Evolutionary conservation across 2,329 filamentous ascomycete genomes (phyloP).

Genomic region (Sclerotinia borealis): DNA sequence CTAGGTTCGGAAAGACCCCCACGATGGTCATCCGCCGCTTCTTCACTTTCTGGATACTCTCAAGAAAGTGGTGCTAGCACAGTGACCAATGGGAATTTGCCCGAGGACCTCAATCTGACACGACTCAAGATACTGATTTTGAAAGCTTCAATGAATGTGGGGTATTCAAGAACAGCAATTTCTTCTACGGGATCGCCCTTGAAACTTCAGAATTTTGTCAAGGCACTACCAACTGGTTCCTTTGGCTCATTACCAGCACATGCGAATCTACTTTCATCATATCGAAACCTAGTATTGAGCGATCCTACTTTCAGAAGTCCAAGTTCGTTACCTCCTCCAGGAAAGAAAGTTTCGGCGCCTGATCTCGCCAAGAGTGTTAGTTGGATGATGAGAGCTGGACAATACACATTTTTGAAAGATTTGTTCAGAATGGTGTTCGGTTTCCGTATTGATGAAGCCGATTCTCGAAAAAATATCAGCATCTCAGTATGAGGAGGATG

Average conservation of each 20-base stretch:
- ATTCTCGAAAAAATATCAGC: constrained; percentile 57
- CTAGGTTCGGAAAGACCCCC: constrained; percentile 66
- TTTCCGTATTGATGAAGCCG: constrained; percentile 73
- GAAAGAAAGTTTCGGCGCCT: constrained; percentile 56
- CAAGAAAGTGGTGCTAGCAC: constrained; percentile 65
- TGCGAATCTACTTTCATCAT: constrained; percentile 64
- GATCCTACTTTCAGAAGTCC: constrained; percentile 61
- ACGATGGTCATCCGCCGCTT: constrained; percentile 64
- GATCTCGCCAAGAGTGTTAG: constrained; percentile 76
- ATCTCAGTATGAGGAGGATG: constrained; percentile 46
- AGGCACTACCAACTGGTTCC: constrained; percentile 65
- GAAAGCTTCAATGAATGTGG: constrained; percentile 79
- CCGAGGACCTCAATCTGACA: constrained; percentile 71
- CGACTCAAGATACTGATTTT: constrained; percentile 74
- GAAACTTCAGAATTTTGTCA: constrained; percentile 68
- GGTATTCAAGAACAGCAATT: constrained; percentile 56
- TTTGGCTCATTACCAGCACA: constrained; percentile 73
- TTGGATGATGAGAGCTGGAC: constrained; percentile 64
- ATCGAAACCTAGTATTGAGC: constrained; percentile 70
- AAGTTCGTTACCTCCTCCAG: constrained; percentile 48
- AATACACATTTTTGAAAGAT: constrained; percentile 76
- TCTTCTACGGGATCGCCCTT: constrained; percentile 35
- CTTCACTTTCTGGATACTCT: constrained; percentile 73
- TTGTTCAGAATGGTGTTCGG: constrained; percentile 81
- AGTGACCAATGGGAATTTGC: constrained; percentile 56